phyloP scores from a whole-genome alignment of 108 stramenopile genomes.

The Pseudonitzschia multistriata region DNA sequence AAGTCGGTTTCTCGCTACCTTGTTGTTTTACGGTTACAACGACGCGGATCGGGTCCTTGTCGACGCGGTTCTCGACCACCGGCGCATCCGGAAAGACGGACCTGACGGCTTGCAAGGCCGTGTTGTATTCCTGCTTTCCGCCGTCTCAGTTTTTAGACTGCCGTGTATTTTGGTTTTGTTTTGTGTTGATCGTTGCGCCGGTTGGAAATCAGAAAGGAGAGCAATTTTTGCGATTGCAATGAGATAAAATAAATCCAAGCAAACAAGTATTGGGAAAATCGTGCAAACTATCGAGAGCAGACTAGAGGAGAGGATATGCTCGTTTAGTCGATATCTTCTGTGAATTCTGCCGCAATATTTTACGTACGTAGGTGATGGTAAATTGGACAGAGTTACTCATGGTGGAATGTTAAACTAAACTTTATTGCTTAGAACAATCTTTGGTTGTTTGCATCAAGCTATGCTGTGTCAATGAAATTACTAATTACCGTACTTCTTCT shows the following conservation, averaged over 20 bases:
- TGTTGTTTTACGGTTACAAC: slow-evolving; percentile 16
- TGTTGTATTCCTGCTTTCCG: slow-evolving; percentile 51
- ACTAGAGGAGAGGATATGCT: neutral
- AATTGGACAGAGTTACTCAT: slow-evolving; percentile 9
- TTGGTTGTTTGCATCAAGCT: no score
- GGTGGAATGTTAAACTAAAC: neutral
- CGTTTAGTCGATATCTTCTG: neutral
- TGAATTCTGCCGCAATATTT: neutral
- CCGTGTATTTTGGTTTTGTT: neutral
- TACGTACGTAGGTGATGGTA: slow-evolving; percentile 35
- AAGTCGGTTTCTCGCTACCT: neutral
- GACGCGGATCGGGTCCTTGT: slow-evolving; percentile 52
- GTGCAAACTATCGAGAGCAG: no score
- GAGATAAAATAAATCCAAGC: neutral
- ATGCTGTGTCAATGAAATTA: no score
- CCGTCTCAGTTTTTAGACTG: slow-evolving; percentile 66
- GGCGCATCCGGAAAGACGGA: slow-evolving; percentile 42
- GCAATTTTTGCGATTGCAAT: neutral
- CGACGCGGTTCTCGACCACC: slow-evolving; percentile 36
- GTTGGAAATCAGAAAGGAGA: neutral
- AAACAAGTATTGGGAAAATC: neutral
- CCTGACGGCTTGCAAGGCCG: slow-evolving; percentile 35
- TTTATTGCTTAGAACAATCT: neutral
- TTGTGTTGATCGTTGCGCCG: neutral
- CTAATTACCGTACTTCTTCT: no score